phyloP scores from a whole-genome alignment of 306 rosid genomes.

The Arachis stenosperma region DNA sequence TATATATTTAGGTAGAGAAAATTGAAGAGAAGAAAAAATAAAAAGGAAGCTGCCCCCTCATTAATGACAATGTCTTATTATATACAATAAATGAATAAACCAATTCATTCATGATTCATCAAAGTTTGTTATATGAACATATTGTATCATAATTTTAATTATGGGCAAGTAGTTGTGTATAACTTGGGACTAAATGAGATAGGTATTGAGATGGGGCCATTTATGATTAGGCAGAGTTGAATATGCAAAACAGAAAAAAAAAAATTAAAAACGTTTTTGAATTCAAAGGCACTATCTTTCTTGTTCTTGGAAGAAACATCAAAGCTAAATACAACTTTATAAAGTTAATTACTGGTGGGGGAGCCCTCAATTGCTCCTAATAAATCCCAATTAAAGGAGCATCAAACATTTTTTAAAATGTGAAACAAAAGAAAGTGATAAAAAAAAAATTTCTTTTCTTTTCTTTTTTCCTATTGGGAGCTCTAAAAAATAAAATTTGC shows the following conservation, averaged over 20 bases:
- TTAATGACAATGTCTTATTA: slow-evolving; percentile 11
- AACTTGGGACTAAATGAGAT: slow-evolving; percentile 9
- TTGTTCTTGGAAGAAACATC: slow-evolving; percentile 50
- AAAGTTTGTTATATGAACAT: slow-evolving; percentile 1
- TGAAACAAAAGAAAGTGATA: slow-evolving; percentile 22
- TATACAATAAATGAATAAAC: slow-evolving; percentile 14
- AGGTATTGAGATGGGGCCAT: slow-evolving; percentile 35
- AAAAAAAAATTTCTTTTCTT: not conserved
- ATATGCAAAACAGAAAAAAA: slow-evolving; percentile 6
- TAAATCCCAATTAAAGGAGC: slow-evolving; percentile 33
- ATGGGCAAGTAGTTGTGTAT: slow-evolving; percentile 14
- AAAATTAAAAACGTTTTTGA: slow-evolving; percentile 14
- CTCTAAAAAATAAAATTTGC: slow-evolving; percentile 6
- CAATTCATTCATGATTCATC: slow-evolving; percentile 18
- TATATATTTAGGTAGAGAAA: not conserved
- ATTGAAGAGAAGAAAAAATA: not conserved
- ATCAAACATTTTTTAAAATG: slow-evolving; percentile 17
- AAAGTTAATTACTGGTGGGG: slow-evolving; percentile 52
- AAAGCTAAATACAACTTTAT: slow-evolving; percentile 52
- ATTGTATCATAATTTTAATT: not conserved
- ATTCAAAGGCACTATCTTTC: slow-evolving; percentile 46
- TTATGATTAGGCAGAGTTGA: slow-evolving; percentile 34
- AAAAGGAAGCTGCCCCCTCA: not conserved
- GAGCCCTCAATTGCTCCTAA: slow-evolving; percentile 45
- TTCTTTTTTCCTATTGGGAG: slow-evolving; percentile 24